A percentile compares a stretch with the other conserved stretches of the same genome.
Evolutionary conservation across 257 asterid species (phyloP).

Genomic region (Hygrophila difformis): DNA sequence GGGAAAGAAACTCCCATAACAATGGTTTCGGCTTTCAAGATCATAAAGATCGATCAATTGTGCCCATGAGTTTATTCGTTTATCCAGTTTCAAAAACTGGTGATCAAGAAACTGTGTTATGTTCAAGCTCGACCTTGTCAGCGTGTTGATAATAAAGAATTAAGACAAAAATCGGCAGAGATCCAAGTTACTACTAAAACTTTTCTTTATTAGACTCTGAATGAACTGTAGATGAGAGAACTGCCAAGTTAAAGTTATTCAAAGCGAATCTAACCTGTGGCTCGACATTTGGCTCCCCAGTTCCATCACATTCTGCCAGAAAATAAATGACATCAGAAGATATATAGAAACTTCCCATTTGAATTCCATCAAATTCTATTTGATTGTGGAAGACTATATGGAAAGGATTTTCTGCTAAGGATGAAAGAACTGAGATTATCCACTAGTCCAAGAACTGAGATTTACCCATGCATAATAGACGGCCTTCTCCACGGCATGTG

Average conservation of each 20-base stretch:
- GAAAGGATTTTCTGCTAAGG: too few species aligned
- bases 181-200: background rate
- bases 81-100: too few species aligned
- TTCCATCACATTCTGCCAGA: constrained; percentile 89
- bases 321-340: constrained; percentile 12
- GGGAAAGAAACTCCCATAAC: background rate
- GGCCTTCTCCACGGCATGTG: constrained; percentile 91
- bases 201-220: too few species aligned
- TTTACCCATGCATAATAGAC: constrained; percentile 81
- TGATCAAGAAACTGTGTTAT: background rate
- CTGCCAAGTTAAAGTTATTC: background rate
- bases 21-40: too few species aligned
- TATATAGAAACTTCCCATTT: too few species aligned
- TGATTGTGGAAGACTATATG: background rate
- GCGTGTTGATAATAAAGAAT: background rate
- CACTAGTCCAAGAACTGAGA: too few species aligned
- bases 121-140: background rate
- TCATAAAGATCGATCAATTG: background rate
- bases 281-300: constrained; percentile 93
- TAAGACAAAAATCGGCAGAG: background rate
- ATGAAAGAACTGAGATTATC: too few species aligned
- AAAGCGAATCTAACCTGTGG: constrained; percentile 51
- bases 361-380: background rate
- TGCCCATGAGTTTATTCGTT: too few species aligned
- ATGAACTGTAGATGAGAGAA: background rate